phyloP scores from a whole-genome alignment of 2,329 filamentous ascomycete genomes.

The Phaeosphaeria sp. region DNA sequence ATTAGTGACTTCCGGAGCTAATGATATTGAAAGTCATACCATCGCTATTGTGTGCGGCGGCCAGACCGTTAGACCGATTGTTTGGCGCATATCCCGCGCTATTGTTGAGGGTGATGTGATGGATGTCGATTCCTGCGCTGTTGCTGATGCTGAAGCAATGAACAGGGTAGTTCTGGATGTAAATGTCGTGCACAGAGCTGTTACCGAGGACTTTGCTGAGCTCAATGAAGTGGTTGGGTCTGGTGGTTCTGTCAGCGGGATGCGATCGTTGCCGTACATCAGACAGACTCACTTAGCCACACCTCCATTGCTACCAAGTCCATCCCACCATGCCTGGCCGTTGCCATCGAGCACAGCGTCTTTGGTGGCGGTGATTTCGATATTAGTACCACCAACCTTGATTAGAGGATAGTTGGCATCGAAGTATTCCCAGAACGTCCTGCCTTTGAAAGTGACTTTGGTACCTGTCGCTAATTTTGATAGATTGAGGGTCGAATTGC shows the following conservation, averaged over 20 bases:
- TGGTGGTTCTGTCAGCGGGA: not conserved
- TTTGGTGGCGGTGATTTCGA: conserved; percentile 53
- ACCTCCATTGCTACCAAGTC: conserved; percentile 56
- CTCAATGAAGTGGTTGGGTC: conserved; percentile 39
- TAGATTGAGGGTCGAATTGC: conserved; percentile 50
- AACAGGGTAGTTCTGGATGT: conserved; percentile 61
- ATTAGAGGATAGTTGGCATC: conserved; percentile 46
- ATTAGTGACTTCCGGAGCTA: not conserved
- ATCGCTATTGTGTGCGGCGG: conserved; percentile 57
- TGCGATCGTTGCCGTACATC: not conserved
- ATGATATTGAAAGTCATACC: conserved; percentile 21
- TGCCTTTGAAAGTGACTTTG: conserved; percentile 48
- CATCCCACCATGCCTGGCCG: conserved; percentile 32
- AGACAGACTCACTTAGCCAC: conserved; percentile 31
- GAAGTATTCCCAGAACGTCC: conserved; percentile 36
- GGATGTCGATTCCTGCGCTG: conserved; percentile 51
- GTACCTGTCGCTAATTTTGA: conserved; percentile 50
- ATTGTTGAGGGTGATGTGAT: conserved; percentile 62
- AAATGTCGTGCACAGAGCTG: conserved; percentile 51
- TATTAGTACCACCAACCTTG: conserved; percentile 44
- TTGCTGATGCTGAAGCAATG: conserved; percentile 58
- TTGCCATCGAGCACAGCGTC: conserved; percentile 33
- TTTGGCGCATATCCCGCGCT: conserved; percentile 56
- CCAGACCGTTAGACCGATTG: conserved; percentile 29
- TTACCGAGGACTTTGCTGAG: conserved; percentile 48